phyloP scores from a whole-genome alignment of 129 eudicot species.

The Flaveria trinervia region DNA sequence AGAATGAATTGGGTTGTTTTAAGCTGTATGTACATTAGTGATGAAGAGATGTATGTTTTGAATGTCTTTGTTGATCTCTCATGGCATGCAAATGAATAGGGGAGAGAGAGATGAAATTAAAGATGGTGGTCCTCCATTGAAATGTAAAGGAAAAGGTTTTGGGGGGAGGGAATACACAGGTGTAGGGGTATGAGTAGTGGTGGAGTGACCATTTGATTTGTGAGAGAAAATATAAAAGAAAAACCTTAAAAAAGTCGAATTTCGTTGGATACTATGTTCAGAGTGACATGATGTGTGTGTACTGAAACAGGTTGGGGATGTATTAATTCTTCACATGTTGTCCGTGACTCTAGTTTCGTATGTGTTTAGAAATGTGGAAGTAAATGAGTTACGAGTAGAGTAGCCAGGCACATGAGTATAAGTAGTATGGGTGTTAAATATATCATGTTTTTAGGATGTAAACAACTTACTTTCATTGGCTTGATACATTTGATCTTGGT shows the following conservation, averaged over 20 bases:
- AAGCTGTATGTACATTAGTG: neutral
- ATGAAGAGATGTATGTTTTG: conserved; percentile 21
- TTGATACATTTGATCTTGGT: no score
- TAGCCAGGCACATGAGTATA: no score
- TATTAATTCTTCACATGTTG: conserved; percentile 40
- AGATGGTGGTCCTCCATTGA: conserved; percentile 26
- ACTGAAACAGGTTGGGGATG: conserved; percentile 11
- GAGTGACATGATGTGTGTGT: conserved; percentile 35
- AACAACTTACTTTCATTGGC: no score
- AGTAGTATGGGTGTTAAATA: no score
- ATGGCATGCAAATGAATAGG: conserved; percentile 39
- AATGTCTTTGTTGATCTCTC: neutral
- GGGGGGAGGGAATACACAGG: conserved; percentile 23
- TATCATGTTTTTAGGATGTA: no score
- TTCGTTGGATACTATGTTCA: conserved; percentile 65
- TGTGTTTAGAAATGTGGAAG: conserved; percentile 11
- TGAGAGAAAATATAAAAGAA: conserved; percentile 7
- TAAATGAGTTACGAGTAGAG: neutral
- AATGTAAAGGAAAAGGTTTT: conserved; percentile 20
- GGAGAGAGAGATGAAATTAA: conserved; percentile 8
- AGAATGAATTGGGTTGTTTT: no score
- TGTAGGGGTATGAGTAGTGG: conserved; percentile 29
- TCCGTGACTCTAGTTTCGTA: conserved; percentile 31
- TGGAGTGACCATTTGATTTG: neutral
- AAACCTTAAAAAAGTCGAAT: conserved; percentile 32